Percentiles rank a stretch among this genome's conserved stretches.
Evolutionary conservation across 2,329 filamentous ascomycete genomes (phyloP).

Genomic region (Ophiostoma quercus): DNA sequence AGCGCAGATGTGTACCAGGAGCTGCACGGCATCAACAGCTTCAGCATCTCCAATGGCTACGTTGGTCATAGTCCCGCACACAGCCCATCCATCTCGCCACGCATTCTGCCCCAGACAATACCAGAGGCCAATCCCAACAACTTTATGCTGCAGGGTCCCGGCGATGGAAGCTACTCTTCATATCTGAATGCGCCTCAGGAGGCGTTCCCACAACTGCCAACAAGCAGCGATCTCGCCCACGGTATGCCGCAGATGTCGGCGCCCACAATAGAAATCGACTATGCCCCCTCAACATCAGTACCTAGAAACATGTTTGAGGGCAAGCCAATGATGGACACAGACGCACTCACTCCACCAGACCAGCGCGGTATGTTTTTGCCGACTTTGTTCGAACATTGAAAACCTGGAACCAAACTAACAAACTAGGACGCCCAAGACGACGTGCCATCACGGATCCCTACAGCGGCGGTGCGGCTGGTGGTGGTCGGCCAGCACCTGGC

Average conservation of each 20-base stretch:
- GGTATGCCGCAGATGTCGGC: conserved; percentile 70
- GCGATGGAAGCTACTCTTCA: conserved; percentile 38
- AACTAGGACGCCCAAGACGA: conserved; percentile 46
- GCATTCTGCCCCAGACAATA: conserved; percentile 53
- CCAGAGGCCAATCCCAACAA: conserved; percentile 44
- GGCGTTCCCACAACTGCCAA: conserved; percentile 50
- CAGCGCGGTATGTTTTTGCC: conserved; percentile 44
- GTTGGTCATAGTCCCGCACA: conserved; percentile 73
- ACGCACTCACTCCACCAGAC: conserved; percentile 79
- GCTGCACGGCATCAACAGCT: conserved; percentile 69
- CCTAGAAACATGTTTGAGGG: conserved; percentile 60
- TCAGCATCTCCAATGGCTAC: conserved; percentile 68
- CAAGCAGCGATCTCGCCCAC: conserved; percentile 58
- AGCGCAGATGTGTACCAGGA: conserved; percentile 62
- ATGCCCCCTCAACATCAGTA: conserved; percentile 64
- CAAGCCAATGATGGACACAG: conserved; percentile 62
- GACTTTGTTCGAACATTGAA: not conserved
- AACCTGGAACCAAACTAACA: conserved; percentile 11
- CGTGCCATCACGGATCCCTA: conserved; percentile 58
- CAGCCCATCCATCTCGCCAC: conserved; percentile 61
- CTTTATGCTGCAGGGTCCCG: conserved; percentile 43
- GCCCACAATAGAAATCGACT: conserved; percentile 93
- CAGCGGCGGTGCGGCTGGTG: conserved; percentile 42
- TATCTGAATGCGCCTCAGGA: conserved; percentile 44
- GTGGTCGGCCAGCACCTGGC: conserved; percentile 37